Evolutionary conservation across 2,329 filamentous ascomycete genomes (phyloP), one percentile per base, ranked within the genome.

Genomic region (Neoscytalidium dimidiatum): DNA sequence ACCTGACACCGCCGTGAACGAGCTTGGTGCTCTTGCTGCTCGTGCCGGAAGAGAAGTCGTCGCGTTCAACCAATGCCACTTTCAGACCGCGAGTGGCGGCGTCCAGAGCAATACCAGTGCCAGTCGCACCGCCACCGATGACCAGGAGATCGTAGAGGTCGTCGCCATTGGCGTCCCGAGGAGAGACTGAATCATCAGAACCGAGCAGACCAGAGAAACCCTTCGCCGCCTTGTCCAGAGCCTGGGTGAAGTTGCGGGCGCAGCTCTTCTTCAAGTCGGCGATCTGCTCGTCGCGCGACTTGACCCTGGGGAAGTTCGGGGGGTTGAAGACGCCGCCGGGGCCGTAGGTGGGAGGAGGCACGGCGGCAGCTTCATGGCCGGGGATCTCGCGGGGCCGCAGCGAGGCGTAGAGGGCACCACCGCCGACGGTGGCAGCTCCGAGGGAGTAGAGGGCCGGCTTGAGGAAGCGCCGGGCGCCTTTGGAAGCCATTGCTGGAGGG

Each of bases 11-110:
- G 70, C 91, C 91, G 78, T 95, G 91, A 19, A 95, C 92, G 62
- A 95, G 84, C 79, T 95, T 95, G 56, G 91, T 95, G 80, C 90
- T 93, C 82, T 94, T 94, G 77, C 90, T 92, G 81, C 90, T 93
- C 44, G 91, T 94, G 31, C 92, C 91, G 67, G 89, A 85, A 71
- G 89, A 89, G 76, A 94, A 95, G 78, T 95, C 91, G 76, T 94
- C 92, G 67, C 91, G 85, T 80, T 95, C 91, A 17, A 95, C 90
- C 58, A 94, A 80, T 13, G 92, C 91, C 66, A 95, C 91, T 78
- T 89, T 92, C 71, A 94, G 80, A 1, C 91, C 91, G 70, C 91
- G 85, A 2, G 91, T 94, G 23, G 88, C 90, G 38, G 91, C 91
- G 77, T 95, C 91, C 51, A 95, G 85, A 13, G 92, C 91, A 71